Evolutionary conservation across 441 rosid species (phyloP), one percentile per base, ranked within the genome.

Genomic region (Adansonia grandidieri): DNA sequence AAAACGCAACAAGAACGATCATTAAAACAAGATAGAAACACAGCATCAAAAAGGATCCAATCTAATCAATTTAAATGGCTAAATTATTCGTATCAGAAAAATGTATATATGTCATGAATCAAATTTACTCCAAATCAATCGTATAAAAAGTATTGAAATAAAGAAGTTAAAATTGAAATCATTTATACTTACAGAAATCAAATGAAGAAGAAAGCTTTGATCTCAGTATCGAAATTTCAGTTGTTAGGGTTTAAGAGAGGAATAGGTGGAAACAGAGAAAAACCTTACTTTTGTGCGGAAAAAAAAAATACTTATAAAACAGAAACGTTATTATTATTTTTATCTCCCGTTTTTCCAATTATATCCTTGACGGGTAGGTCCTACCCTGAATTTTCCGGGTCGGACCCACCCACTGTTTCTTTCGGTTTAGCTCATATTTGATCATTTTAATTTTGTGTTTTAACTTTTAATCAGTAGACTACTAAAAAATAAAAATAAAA

Each of bases 101-200:
- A 28, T 28, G 2, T 28, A 28, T 28, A 28, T 28, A 28, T 48
- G 50, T 15, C 20, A 57, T 4, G 54, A 60, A 75, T 5, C 17
- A 28, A 64, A 28, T 48, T 50, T 17, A 48, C 61, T 32, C 47
- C 17, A 64, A 56, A 13, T 2, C 9, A 75, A 75, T 40, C 14
- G n/a, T n/a, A 17, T 11, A 13, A 11, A 75, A 28, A 75, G 32
- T 1, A 60, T 48, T 9, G 10, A 69, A 76, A 28, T 22, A 9
- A 6, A 37, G 24, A 69, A 17, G 44, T 1, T 5, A 2, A 70
- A 6, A 2, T 3, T 11, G 28, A 32, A 42, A 5, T 13, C 40
- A 28, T 28, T 9, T 32, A n/a, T 24, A 83, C 84, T 75, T 78
- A 85, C 85, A 51, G 66, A 6, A 32, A 72, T 61, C 24, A 63